Evolutionary conservation across 805 yeast genomes (phyloP).

Genomic region (Wickerhamiella shivajii): DNA sequence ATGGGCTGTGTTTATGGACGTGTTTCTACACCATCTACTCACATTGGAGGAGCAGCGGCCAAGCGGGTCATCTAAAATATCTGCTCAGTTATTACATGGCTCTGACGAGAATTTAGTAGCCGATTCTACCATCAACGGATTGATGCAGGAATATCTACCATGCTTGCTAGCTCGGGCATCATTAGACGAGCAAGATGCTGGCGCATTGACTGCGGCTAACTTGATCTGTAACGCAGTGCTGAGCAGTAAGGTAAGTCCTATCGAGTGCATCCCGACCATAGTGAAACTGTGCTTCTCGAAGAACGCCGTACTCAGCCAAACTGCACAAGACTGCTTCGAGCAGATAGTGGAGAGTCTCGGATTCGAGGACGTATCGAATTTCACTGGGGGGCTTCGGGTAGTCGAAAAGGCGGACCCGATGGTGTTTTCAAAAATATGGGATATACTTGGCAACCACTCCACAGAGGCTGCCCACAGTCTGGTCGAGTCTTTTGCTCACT

Average conservation of each 20-base stretch:
- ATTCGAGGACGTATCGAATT: conserved; percentile 4
- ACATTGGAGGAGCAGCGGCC: conserved; percentile 2
- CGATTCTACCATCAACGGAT: conserved; percentile 9
- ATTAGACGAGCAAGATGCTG: conserved; percentile 1
- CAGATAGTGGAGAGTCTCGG: conserved; percentile 5
- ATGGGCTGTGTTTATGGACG: conserved; percentile 9
- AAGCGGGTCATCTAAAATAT: not conserved
- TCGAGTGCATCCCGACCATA: conserved; percentile 5
- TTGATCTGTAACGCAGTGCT: conserved; percentile 6
- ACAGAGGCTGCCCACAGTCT: conserved; percentile 1
- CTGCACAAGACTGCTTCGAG: conserved; percentile 5
- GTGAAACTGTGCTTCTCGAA: conserved; percentile 4
- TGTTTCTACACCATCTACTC: conserved; percentile 6
- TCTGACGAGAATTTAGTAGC: not conserved
- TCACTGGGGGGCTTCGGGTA: conserved; percentile 4
- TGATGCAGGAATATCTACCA: conserved; percentile 6
- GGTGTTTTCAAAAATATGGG: conserved; percentile 5
- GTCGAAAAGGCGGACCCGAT: not conserved
- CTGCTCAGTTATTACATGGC: conserved; percentile 3
- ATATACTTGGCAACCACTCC: not conserved
- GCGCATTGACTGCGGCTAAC: conserved; percentile 7
- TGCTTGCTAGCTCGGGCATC: not conserved
- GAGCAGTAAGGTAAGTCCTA: conserved; percentile 6
- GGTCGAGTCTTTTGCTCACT: not conserved
- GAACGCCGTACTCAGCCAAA: conserved; percentile 4